Evolutionary conservation across 495 filamentous ascomycete genomes (phyloP).

Genomic region (Aspergillus panamensis): DNA sequence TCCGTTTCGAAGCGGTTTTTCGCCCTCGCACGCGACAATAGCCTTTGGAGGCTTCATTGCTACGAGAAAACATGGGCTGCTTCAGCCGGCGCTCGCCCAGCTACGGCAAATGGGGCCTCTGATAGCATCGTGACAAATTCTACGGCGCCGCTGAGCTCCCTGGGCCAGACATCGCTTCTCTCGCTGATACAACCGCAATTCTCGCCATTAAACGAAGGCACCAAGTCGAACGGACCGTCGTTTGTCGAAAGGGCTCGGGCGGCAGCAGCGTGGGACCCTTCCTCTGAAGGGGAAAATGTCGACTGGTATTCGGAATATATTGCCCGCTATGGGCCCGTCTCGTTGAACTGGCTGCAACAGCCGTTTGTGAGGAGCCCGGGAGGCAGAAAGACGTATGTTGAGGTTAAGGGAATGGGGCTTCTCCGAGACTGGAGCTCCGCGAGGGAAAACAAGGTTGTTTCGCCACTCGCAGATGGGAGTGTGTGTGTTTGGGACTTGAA

Average conservation of each 20-base stretch:
- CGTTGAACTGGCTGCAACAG: slow-evolving; percentile 70
- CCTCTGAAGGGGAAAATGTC: slow-evolving; percentile 56
- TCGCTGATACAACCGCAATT: slow-evolving; percentile 38
- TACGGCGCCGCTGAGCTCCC: slow-evolving; percentile 31
- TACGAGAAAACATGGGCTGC: slow-evolving; percentile 61
- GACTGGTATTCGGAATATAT: slow-evolving; percentile 90
- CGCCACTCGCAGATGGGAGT: slow-evolving; percentile 80
- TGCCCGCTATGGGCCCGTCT: slow-evolving; percentile 71
- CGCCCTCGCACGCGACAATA: slow-evolving; percentile 68
- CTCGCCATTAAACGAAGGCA: slow-evolving; percentile 10
- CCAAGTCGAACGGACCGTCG: slow-evolving; percentile 22
- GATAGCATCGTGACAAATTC: slow-evolving; percentile 30
- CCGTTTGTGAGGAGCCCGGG: slow-evolving; percentile 36
- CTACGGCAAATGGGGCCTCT: slow-evolving; percentile 25
- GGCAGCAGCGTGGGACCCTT: slow-evolving; percentile 79
- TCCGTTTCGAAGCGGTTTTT: slow-evolving; percentile 65
- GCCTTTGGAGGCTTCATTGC: slow-evolving; percentile 71
- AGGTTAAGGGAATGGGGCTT: slow-evolving; percentile 61
- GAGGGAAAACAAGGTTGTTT: slow-evolving; percentile 58
- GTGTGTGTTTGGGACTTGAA: slow-evolving; percentile 84
- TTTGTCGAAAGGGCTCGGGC: slow-evolving; percentile 46
- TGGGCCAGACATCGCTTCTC: slow-evolving; percentile 35
- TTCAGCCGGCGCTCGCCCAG: slow-evolving; percentile 37
- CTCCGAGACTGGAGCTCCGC: slow-evolving; percentile 49
- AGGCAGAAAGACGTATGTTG: slow-evolving; percentile 45